Conservation (phyloP, 208 protist genomes). For the Leishmania mexicana region DNA sequence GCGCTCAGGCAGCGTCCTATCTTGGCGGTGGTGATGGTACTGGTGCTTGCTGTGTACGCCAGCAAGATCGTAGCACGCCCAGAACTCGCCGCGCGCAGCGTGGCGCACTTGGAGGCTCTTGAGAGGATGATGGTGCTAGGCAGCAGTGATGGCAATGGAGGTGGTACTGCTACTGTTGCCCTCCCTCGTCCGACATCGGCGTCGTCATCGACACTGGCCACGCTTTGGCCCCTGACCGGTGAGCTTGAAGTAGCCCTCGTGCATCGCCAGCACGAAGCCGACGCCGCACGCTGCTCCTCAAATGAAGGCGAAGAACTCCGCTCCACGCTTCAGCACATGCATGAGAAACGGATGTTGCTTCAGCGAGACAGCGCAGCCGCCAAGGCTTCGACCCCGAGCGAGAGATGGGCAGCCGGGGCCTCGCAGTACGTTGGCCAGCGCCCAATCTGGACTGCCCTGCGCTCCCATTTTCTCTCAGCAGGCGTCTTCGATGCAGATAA, state of each 20-base stretch:
- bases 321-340: conserved; percentile 19
- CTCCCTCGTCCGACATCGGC: neutral
- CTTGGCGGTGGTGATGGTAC: conserved; percentile 43
- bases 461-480: conserved; percentile 60
- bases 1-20: conserved; percentile 37
- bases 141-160: neutral
- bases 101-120: conserved; percentile 38
- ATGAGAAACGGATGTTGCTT: conserved; percentile 9
- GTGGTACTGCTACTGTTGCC: neutral
- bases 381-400: conserved; percentile 16
- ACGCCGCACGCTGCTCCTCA: conserved; percentile 37
- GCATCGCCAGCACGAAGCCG: conserved; percentile 50
- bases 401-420: conserved; percentile 48
- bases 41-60: conserved; percentile 48
- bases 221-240: conserved; percentile 30
- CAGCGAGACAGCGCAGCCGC: neutral
- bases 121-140: conserved; percentile 15
- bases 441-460: conserved; percentile 58
- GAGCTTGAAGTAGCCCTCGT: conserved; percentile 48
- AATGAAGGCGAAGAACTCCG: conserved; percentile 18
- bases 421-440: conserved; percentile 79
- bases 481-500: conserved; percentile 72
- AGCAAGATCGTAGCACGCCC: conserved; percentile 15
- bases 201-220: conserved; percentile 5
- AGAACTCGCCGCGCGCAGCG: conserved; percentile 35